Percentiles rank a stretch among this genome's conserved stretches.
These are phyloP conservation scores for Glomus cerebriforme DNA, from an alignment of 192 early-diverging fungal species.

Conservation along the genomic window DNA sequence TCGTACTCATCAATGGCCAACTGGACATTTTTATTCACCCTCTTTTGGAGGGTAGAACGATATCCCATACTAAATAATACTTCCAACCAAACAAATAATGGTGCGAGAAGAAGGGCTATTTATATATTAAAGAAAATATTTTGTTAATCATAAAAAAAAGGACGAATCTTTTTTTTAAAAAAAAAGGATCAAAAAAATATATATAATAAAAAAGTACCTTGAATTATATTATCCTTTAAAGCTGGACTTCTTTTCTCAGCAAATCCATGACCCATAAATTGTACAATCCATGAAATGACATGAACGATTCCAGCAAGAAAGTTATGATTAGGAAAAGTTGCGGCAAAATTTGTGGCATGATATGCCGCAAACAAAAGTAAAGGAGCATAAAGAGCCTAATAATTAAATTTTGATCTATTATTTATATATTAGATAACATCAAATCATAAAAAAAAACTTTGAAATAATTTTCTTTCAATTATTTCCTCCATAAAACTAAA, in stretches of 20 bases:
- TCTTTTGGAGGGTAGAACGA: conserved; percentile 66
- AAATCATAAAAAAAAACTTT: conserved; percentile 4
- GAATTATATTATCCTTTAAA: conserved; percentile 80
- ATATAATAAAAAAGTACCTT: conserved; percentile 54
- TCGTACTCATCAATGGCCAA: conserved; percentile 56
- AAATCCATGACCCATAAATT: conserved; percentile 90
- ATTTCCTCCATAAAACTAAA: no score
- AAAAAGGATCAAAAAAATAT: no score
- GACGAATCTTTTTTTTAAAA: no score
- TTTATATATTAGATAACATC: no score
- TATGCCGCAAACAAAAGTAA: conserved; percentile 62
- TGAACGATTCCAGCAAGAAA: conserved; percentile 62
- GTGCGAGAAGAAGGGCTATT: conserved; percentile 85
- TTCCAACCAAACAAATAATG: conserved; percentile 93
- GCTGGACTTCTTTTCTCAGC: conserved; percentile 87
- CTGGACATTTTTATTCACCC: conserved; percentile 60
- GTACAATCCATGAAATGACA: conserved; percentile 77
- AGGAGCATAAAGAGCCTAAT: conserved; percentile 54
- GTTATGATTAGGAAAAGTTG: conserved; percentile 51
- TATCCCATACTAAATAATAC: conserved; percentile 80
- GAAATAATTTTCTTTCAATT: conserved; percentile 26
- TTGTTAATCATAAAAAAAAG: not conserved
- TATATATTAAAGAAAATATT: not conserved
- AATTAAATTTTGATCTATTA: not conserved
- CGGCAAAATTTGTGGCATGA: conserved; percentile 65